Evolutionary conservation across 768 basidiomycete species (phyloP), one percentile per base, ranked within the genome.

Genomic region (Psilocybe sp.): DNA sequence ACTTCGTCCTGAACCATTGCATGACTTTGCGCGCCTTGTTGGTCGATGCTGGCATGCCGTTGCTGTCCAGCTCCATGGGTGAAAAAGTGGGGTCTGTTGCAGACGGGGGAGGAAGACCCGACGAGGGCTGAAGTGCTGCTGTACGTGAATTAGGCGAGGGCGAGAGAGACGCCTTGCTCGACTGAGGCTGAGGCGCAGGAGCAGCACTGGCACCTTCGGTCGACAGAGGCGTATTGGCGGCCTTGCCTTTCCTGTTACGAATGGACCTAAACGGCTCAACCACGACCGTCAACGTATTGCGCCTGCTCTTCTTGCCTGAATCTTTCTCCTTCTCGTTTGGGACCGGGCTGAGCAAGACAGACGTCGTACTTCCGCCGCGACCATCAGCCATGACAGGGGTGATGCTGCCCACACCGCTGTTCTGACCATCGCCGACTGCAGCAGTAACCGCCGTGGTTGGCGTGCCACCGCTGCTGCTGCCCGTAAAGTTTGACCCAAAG

Each of bases 11-110:
- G 81, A 99, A 98, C 97, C 97, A 99, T 57, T 94, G 87, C 96
- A 98, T 98, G 46, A 99, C 97, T 63, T 88, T 92, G 66, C 85
- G 84, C 4, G 96, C 94, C 66, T 94, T 89, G 69, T 79, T 85
- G n/a, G 90, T 82, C 53, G 89, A 85, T 13, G 85, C 89, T 2
- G 79, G 78, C 69, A 86, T 74, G 7, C 71, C 62, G 31, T 51
- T 58, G 18, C 41, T 42, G 32, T 64, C 57, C 35, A 63, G 70
- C 36, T 74, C 75, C 1, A 54, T 47, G 8, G 55, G 47, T 39
- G 54, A 62, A n/a, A 60, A 56, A 23, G 60, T 43, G 2, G 59
- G 41, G 28, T 61, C 60, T 2, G 55, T 50, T 18, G 43, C 42
- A 15, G 56, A 40, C 31, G 45, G 23, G 14, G 41, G 35, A 37